Evolutionary conservation across 2,329 filamentous ascomycete genomes (phyloP).

Genomic region (Phaeosphaeriaceae sp.): DNA sequence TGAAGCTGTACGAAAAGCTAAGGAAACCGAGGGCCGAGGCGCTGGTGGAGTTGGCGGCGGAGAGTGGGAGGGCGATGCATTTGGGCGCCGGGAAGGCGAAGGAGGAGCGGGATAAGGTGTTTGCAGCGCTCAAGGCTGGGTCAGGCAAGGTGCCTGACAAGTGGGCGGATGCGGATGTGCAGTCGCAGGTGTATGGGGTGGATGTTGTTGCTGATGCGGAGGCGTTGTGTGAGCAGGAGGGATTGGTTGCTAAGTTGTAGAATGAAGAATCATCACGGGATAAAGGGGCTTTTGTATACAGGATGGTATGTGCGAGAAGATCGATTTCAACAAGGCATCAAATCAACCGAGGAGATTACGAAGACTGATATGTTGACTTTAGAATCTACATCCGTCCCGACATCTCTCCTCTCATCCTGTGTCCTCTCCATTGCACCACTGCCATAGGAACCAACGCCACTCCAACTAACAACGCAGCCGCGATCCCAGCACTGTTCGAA

Average conservation of each 20-base stretch:
- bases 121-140: slow-evolving; percentile 55
- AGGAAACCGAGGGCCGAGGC: slow-evolving; percentile 64
- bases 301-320: background rate
- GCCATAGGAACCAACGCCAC: slow-evolving; percentile 31
- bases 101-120: slow-evolving; percentile 64
- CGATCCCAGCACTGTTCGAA: slow-evolving; percentile 47
- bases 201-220: slow-evolving; percentile 56
- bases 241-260: slow-evolving; percentile 33
- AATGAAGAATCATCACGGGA: background rate
- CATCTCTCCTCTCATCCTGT: slow-evolving; percentile 26
- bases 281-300: background rate
- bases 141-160: slow-evolving; percentile 57
- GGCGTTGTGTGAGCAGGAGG: slow-evolving; percentile 50
- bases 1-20: slow-evolving; percentile 64
- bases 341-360: no score
- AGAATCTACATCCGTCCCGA: slow-evolving; percentile 21
- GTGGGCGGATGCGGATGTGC: slow-evolving; percentile 61
- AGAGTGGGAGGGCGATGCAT: slow-evolving; percentile 62
- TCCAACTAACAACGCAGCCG: slow-evolving; percentile 40
- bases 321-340: no score
- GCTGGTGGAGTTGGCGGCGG: slow-evolving; percentile 64
- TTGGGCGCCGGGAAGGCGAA: slow-evolving; percentile 65
- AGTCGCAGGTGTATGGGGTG: slow-evolving; percentile 57
- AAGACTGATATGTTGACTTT: no score
- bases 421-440: slow-evolving; percentile 35